A percentile compares a stretch with the other conserved stretches of the same genome.
Evolutionary conservation across 495 filamentous ascomycete genomes (phyloP).

Genomic region (Ramalina peruviana): DNA sequence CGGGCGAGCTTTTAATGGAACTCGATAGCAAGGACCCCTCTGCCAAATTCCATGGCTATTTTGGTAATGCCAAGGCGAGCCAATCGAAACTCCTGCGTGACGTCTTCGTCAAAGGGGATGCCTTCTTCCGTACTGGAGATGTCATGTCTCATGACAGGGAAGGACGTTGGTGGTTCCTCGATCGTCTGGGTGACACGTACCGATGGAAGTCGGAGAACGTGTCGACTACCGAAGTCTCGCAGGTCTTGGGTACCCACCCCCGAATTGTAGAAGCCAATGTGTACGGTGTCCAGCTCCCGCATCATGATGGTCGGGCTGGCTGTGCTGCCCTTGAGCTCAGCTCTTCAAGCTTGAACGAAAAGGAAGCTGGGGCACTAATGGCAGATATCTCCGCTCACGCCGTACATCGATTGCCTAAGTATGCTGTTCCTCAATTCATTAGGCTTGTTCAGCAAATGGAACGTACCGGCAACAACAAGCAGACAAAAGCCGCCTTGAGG

Average conservation of each 20-base stretch:
- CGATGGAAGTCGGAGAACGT: conserved; percentile 95
- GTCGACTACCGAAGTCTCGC: conserved; percentile 68
- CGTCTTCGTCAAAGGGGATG: conserved; percentile 69
- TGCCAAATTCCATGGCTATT: conserved; percentile 74
- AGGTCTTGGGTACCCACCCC: conserved; percentile 54
- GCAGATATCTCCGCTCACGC: conserved; percentile 46
- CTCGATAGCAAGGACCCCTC: conserved; percentile 53
- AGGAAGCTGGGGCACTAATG: conserved; percentile 27
- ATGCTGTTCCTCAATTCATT: conserved; percentile 67
- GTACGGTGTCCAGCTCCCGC: conserved; percentile 70
- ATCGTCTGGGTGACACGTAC: conserved; percentile 89
- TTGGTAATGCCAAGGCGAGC: conserved; percentile 59
- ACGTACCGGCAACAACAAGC: conserved; percentile 75
- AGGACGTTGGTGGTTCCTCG: conserved; percentile 69
- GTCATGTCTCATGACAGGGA: conserved; percentile 57
- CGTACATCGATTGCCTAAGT: conserved; percentile 46
- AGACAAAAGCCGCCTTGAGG: conserved; percentile 60
- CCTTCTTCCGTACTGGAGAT: conserved; percentile 79
- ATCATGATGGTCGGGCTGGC: conserved; percentile 77
- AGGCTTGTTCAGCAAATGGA: conserved; percentile 47
- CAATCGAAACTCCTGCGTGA: conserved; percentile 65
- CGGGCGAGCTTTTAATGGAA: conserved; percentile 68
- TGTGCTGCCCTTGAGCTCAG: conserved; percentile 53
- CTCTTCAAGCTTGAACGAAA: conserved; percentile 15
- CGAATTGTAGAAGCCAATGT: conserved; percentile 69